Evolutionary conservation across 768 basidiomycete species (phyloP).

Genomic region (Lentinus tigrinus): DNA sequence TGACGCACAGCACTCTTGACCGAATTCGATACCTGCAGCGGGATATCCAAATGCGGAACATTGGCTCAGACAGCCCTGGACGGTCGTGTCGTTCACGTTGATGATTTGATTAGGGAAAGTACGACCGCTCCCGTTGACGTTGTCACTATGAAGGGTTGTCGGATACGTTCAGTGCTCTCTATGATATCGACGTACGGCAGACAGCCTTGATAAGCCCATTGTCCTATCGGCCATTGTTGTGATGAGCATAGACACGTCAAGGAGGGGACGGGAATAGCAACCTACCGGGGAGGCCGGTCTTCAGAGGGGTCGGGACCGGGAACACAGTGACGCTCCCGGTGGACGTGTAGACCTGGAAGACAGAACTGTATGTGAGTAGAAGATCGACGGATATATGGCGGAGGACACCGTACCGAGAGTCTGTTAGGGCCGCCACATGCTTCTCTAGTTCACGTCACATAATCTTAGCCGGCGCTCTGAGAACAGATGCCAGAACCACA

Average conservation of each 20-base stretch:
- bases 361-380: not conserved
- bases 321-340: constrained; percentile 48
- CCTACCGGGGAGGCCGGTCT: constrained; percentile 48
- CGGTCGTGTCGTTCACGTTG: constrained; percentile 61
- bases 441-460: constrained; percentile 48
- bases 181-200: constrained; percentile 55
- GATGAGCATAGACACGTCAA: not conserved
- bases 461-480: no score
- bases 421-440: constrained; percentile 74
- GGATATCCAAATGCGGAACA: constrained; percentile 73
- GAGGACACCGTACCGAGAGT: constrained; percentile 44
- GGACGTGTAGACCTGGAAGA: constrained; percentile 48
- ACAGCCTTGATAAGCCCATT: constrained; percentile 69
- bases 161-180: no score
- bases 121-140: constrained; percentile 33
- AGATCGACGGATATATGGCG: constrained; percentile 2
- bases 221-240: no score
- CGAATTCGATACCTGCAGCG: constrained; percentile 69
- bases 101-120: constrained; percentile 63
- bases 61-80: constrained; percentile 60
- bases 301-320: constrained; percentile 58
- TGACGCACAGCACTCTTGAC: constrained; percentile 68
- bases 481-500: constrained; percentile 22
- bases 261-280: not conserved
- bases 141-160: constrained; percentile 53